Percentiles rank a stretch among this genome's conserved stretches.
These are phyloP conservation scores for Ustilago bromivora DNA, from an alignment of 1,284 basidiomycete genomes.

Conservation along the genomic window DNA sequence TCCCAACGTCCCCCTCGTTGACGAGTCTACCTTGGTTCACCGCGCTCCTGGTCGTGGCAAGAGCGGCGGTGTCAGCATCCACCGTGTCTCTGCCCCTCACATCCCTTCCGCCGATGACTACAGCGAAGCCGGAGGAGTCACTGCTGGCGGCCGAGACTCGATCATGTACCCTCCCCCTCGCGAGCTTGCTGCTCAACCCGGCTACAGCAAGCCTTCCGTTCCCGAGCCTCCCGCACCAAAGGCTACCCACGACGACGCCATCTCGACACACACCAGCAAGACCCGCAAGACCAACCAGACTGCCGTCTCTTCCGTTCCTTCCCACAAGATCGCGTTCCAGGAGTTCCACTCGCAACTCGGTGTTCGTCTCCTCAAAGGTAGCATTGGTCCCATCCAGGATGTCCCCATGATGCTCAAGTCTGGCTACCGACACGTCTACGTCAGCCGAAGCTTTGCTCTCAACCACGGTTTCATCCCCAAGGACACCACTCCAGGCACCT, in stretches of 20 bases:
- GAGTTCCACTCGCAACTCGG: constrained; percentile 73
- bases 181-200: constrained; percentile 57
- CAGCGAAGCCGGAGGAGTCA: constrained; percentile 65
- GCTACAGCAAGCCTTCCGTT: constrained; percentile 55
- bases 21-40: constrained; percentile 67
- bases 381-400: constrained; percentile 87
- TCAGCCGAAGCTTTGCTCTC: constrained; percentile 91
- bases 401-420: constrained; percentile 83
- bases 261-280: constrained; percentile 55
- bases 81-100: constrained; percentile 60
- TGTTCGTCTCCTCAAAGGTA: constrained; percentile 90
- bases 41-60: constrained; percentile 67
- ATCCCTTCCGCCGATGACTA: constrained; percentile 65
- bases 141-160: constrained; percentile 66
- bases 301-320: constrained; percentile 38
- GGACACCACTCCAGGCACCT: constrained; percentile 76
- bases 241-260: constrained; percentile 44
- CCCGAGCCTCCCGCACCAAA: constrained; percentile 48
- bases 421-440: constrained; percentile 95
- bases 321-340: constrained; percentile 69
- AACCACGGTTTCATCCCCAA: constrained; percentile 88
- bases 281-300: constrained; percentile 60
- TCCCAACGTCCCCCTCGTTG: constrained; percentile 64
- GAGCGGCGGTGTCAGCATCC: constrained; percentile 65
- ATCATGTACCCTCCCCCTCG: constrained; percentile 68